A percentile compares a stretch with the other conserved stretches of the same genome.
Conservation (phyloP, 306 rosid genomes). For the Glycyrrhiza uralensis region DNA sequence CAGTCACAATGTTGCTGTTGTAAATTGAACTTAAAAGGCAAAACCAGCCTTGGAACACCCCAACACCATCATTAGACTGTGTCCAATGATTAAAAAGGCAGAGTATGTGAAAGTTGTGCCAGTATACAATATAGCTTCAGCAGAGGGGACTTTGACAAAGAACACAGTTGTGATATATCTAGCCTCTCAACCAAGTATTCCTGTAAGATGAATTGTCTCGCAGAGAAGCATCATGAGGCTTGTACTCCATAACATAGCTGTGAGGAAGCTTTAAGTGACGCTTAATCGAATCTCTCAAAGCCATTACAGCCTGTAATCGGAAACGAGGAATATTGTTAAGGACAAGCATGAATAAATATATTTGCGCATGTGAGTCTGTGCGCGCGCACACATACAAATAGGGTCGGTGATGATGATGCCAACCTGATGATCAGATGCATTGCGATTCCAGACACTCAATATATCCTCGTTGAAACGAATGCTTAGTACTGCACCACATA, state of each 20-base stretch:
- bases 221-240: constrained; percentile 87
- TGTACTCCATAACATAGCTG: constrained; percentile 92
- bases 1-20: not conserved
- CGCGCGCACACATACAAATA: not conserved
- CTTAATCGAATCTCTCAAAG: constrained; percentile 81
- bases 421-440: constrained; percentile 92
- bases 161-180: constrained; percentile 18
- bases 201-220: constrained; percentile 92
- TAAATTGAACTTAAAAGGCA: constrained; percentile 25
- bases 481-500: constrained; percentile 92
- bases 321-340: constrained; percentile 1
- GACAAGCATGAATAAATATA: not conserved
- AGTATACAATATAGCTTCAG: constrained; percentile 9
- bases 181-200: constrained; percentile 97
- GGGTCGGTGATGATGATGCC: not conserved
- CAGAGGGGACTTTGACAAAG: not conserved
- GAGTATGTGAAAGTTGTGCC: not conserved
- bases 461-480: constrained; percentile 93
- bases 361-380: not conserved
- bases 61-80: constrained; percentile 15
- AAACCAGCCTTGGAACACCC: constrained; percentile 12
- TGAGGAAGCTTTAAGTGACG: constrained; percentile 89
- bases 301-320: constrained; percentile 75
- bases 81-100: constrained; percentile 1
- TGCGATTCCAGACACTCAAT: constrained; percentile 86